Conservation (phyloP, 257 asterid genomes). For the Penstemon eatonii region DNA sequence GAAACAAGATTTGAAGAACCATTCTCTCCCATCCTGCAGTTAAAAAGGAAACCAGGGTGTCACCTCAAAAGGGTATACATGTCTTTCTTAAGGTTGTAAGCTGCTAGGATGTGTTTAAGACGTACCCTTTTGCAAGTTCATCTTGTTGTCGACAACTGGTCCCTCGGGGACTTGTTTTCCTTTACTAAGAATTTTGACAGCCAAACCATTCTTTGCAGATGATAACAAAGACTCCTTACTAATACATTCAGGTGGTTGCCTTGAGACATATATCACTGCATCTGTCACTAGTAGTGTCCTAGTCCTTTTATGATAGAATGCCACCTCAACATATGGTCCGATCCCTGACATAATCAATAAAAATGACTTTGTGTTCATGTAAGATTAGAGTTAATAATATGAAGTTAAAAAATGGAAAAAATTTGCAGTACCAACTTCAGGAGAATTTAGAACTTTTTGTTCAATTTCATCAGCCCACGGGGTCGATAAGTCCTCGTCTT, state of each 20-base stretch:
- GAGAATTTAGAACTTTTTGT: constrained; percentile 87
- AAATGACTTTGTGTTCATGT: background rate
- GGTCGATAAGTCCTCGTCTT: constrained; percentile 56
- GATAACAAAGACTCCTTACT: constrained; percentile 78
- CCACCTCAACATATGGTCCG: constrained; percentile 98
- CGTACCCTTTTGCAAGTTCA: constrained; percentile 76
- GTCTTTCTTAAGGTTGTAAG: constrained; percentile 7
- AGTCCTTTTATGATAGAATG: constrained; percentile 85
- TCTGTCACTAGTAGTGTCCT: constrained; percentile 84
- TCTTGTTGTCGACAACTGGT: constrained; percentile 74
- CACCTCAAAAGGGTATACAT: constrained; percentile 12
- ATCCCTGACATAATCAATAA: constrained; percentile 53
- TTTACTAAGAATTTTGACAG: constrained; percentile 88
- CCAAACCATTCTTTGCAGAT: constrained; percentile 89
- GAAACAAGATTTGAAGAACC: constrained; percentile 97
- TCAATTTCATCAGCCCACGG: constrained; percentile 93
- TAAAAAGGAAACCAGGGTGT: constrained; percentile 7
- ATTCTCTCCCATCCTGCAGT: constrained; percentile 93
- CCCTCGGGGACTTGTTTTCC: constrained; percentile 79
- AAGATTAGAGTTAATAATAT: background rate
- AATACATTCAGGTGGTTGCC: constrained; percentile 82
- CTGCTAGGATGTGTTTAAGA: constrained; percentile 10
- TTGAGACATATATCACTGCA: constrained; percentile 91
- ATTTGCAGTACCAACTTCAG: constrained; percentile 78
- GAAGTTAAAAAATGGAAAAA: background rate